Evolutionary conservation across 176 grass and related monocot species (phyloP).

Genomic region (Aechmea fasciata): DNA sequence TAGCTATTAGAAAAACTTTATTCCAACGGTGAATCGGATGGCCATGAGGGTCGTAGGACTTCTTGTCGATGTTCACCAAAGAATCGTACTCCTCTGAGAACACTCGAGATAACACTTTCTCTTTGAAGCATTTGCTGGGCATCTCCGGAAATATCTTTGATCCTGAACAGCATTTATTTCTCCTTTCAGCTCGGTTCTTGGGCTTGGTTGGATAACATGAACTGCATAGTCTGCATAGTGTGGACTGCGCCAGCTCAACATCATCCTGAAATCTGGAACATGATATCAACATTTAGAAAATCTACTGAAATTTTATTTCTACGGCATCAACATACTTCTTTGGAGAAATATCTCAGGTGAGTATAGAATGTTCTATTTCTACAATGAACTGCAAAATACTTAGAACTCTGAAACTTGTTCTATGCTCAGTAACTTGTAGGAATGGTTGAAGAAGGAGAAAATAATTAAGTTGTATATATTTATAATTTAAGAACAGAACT

Average conservation of each 20-base stretch:
- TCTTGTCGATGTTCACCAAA: slow-evolving; percentile 27
- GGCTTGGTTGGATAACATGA: slow-evolving; percentile 23
- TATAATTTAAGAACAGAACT: too few species aligned
- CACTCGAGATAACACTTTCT: slow-evolving; percentile 49
- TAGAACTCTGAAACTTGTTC: too few species aligned
- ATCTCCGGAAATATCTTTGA: slow-evolving; percentile 27
- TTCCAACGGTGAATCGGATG: slow-evolving; percentile 56
- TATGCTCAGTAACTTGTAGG: too few species aligned
- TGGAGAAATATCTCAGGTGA: background rate
- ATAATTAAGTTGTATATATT: too few species aligned
- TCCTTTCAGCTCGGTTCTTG: slow-evolving; percentile 17
- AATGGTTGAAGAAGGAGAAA: too few species aligned
- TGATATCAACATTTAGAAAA: background rate
- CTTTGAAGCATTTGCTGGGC: slow-evolving; percentile 24
- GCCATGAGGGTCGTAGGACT: slow-evolving; percentile 60
- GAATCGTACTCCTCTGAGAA: slow-evolving; percentile 86
- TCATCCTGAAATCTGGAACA: slow-evolving; percentile 63
- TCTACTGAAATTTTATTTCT: background rate
- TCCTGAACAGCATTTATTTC: slow-evolving; percentile 28
- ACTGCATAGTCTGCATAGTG: slow-evolving; percentile 20
- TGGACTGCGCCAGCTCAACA: slow-evolving; percentile 24
- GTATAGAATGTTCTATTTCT: too few species aligned
- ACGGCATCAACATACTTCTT: background rate
- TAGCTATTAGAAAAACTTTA: slow-evolving; percentile 65
- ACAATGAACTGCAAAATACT: too few species aligned